Evolutionary conservation across 805 yeast species (phyloP).

Genomic region (Komagataella pastoris): DNA sequence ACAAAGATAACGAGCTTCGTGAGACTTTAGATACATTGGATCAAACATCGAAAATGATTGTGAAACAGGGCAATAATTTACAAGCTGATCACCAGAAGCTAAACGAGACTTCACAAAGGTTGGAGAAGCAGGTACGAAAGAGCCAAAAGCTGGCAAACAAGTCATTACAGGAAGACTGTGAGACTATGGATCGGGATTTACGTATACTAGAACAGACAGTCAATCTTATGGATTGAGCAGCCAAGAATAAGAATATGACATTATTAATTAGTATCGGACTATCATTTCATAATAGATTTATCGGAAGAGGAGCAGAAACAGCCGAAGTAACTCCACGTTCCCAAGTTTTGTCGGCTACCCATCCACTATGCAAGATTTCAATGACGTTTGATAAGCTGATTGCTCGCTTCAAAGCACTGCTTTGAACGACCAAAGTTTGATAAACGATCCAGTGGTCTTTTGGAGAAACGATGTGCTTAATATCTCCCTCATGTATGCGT

Average conservation of each 20-base stretch:
- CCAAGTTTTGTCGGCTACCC: slow-evolving; percentile 75
- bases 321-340: slow-evolving; percentile 13
- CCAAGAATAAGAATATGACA: neutral
- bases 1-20: neutral
- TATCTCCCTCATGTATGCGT: slow-evolving; percentile 11
- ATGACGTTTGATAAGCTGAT: slow-evolving; percentile 65
- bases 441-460: slow-evolving; percentile 51
- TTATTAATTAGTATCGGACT: neutral
- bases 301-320: neutral
- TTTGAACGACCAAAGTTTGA: slow-evolving; percentile 54
- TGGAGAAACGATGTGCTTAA: slow-evolving; percentile 21
- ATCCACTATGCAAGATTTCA: slow-evolving; percentile 66
- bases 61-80: slow-evolving; percentile 9
- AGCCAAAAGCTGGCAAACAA: slow-evolving; percentile 7
- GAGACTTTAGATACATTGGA: neutral
- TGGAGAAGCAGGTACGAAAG: slow-evolving; percentile 7
- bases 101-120: slow-evolving; percentile 3
- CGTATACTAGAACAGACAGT: slow-evolving; percentile 44
- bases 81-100: slow-evolving; percentile 5
- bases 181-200: slow-evolving; percentile 56
- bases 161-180: slow-evolving; percentile 42
- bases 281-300: neutral
- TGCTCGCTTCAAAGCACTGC: slow-evolving; percentile 51
- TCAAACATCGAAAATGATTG: slow-evolving; percentile 4
- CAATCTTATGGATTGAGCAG: neutral